These are phyloP conservation scores for Saccharum spontaneum DNA, from an alignment of 176 grass and related monocot genomes.

Conservation along the genomic window DNA sequence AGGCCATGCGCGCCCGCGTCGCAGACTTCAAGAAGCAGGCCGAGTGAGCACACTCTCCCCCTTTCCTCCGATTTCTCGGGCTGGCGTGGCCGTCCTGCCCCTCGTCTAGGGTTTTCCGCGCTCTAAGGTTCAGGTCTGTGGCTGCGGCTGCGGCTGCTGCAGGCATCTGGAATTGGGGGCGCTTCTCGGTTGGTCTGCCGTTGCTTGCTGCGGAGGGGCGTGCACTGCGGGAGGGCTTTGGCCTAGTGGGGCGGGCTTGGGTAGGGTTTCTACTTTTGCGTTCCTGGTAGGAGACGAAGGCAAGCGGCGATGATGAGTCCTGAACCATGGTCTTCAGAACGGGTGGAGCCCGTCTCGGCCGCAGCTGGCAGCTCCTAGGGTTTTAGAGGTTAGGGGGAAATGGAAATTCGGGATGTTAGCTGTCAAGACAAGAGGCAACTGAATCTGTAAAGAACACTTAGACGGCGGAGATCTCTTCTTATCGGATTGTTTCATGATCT, in stretches of 20 bases:
- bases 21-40: slow-evolving; percentile 82
- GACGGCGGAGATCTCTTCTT: not conserved
- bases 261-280: not conserved
- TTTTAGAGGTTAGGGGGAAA: slow-evolving; percentile 15
- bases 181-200: not conserved
- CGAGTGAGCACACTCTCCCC: slow-evolving; percentile 46
- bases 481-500: not conserved
- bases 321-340: not conserved
- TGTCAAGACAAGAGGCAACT: not conserved
- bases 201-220: not conserved
- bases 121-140: not conserved
- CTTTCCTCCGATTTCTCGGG: not conserved
- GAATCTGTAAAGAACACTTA: not conserved
- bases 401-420: not conserved
- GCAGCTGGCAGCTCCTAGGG: slow-evolving; percentile 28
- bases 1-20: slow-evolving; percentile 58
- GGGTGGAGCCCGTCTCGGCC: not conserved
- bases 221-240: slow-evolving; percentile 25
- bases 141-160: not conserved
- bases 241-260: not conserved
- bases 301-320: not conserved
- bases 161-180: not conserved
- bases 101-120: slow-evolving; percentile 39
- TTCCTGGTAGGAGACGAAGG: not conserved
- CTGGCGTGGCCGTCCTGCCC: not conserved